Percentiles rank a stretch among this genome's conserved stretches.
phyloP scores from a whole-genome alignment of 306 rosid species.

The Pyrus pyrifolia region DNA sequence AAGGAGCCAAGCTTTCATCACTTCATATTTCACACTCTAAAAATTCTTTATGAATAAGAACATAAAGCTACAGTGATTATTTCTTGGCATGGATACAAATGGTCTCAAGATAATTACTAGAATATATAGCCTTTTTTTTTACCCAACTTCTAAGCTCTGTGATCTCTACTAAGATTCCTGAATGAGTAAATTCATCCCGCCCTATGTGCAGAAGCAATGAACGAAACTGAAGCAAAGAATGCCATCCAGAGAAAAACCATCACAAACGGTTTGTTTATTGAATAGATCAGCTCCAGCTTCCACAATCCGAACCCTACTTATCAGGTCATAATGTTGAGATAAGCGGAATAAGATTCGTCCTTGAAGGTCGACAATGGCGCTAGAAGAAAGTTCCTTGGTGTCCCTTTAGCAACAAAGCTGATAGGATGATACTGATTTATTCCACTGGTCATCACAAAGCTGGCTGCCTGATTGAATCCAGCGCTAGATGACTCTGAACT shows the following conservation, averaged over 20 bases:
- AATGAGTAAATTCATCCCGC: neutral
- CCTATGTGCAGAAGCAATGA: neutral
- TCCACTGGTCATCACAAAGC: slow-evolving; percentile 47
- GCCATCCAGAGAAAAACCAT: neutral
- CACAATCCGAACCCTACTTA: neutral
- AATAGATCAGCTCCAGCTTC: neutral
- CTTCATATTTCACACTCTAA: neutral
- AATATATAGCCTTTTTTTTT: too few species aligned
- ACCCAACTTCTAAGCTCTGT: neutral
- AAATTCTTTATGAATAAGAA: neutral
- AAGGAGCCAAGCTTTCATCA: neutral
- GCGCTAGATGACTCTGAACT: slow-evolving; percentile 4
- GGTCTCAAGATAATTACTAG: neutral
- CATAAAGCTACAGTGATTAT: neutral
- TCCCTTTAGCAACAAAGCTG: slow-evolving; percentile 73
- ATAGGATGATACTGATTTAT: slow-evolving; percentile 54
- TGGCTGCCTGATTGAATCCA: slow-evolving; percentile 45
- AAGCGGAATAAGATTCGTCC: slow-evolving; percentile 68
- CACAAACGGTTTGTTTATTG: neutral
- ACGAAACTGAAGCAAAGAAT: neutral
- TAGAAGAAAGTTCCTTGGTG: slow-evolving; percentile 49
- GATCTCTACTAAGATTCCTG: neutral
- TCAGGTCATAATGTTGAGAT: slow-evolving; percentile 51
- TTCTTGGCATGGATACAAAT: neutral
- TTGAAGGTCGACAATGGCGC: slow-evolving; percentile 57